phyloP scores from a whole-genome alignment of 768 basidiomycete species.

The Boletellus emodensis region DNA sequence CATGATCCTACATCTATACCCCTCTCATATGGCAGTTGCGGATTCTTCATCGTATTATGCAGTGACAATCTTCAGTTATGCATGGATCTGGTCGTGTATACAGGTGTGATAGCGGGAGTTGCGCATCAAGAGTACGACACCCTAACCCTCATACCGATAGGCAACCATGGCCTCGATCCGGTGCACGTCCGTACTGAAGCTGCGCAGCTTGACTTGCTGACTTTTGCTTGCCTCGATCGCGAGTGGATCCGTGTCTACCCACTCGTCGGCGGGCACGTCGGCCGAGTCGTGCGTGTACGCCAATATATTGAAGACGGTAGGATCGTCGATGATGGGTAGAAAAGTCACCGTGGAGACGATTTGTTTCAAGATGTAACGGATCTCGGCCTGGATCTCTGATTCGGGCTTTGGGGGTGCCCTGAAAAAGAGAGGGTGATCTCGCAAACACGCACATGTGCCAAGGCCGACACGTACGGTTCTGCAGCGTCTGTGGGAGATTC shows the following conservation, averaged over 20 bases:
- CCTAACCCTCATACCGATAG: slow-evolving; percentile 84
- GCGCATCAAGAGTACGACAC: not conserved
- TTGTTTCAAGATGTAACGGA: slow-evolving; percentile 96
- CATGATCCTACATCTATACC: not conserved
- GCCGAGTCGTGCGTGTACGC: slow-evolving; percentile 92
- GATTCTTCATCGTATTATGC: slow-evolving; percentile 1
- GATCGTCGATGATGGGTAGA: slow-evolving; percentile 91
- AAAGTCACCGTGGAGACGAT: slow-evolving; percentile 97
- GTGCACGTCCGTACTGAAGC: slow-evolving; percentile 97
- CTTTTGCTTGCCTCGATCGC: slow-evolving; percentile 92
- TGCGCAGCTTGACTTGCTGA: slow-evolving; percentile 91
- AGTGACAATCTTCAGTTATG: not conserved
- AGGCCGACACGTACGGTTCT: slow-evolving; percentile 43
- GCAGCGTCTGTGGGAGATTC: slow-evolving; percentile 51
- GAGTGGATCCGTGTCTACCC: slow-evolving; percentile 93
- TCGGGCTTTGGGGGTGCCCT: slow-evolving; percentile 67
- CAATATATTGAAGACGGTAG: slow-evolving; percentile 95
- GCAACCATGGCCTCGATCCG: slow-evolving; percentile 97
- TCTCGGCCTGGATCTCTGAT: slow-evolving; percentile 93
- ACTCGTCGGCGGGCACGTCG: slow-evolving; percentile 88
- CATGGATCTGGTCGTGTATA: not conserved
- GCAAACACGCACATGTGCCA: not conserved
- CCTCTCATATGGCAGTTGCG: not conserved
- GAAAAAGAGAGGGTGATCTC: not conserved
- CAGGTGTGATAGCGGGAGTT: not conserved